Base-by-base conservation (phyloP, 257 asterid genomes). In the Penstemon barbatus region DNA sequence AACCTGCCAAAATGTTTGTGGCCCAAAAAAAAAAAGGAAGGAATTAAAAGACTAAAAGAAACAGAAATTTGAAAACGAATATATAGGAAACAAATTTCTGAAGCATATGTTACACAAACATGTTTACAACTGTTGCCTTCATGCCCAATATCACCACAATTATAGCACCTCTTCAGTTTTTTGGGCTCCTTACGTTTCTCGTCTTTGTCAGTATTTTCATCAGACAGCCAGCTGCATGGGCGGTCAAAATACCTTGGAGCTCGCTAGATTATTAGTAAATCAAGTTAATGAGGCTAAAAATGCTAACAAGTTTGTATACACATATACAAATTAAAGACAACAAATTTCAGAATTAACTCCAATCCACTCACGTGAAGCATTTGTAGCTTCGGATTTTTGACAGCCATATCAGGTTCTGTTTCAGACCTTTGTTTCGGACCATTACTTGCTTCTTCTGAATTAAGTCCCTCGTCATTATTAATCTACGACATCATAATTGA, bases 71-170 rank as follows among this genome's bases (percentile, higher is more conserved):
- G 39, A 48, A 56, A 45, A 43, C 46, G 63, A 66, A 64, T 61
- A 40, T 19, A 44, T 33, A 65, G 51, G 18, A 40, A 46, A 56
- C 41, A 52, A 50, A 25, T 8, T 42, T 68, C 61, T 49, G 61
- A 71, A 51, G 65, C 39, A 66, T 48, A 38, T 5, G 51, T 52
- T 57, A 37, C 51, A 64, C 68, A 11, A 65, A 82, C 85, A 79
- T 48, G 52, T 49, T 60, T 62, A 77, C 84, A 75, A 4, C 5
- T 19, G 13, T 52, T 56, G 51, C 81, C 85, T 6, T 10, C 41
- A 46, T 82, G 85, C 38, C 69, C 54, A 40, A 12, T 15, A 56
- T 44, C 74, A 52, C 76, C 87, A 37, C 84, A 84, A 60, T 72
- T 57, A 68, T 69, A 70, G 83, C 85, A 79, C 42, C 63, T 50